phyloP scores from a whole-genome alignment of 306 rosid genomes.

The Carpinus fangiana region DNA sequence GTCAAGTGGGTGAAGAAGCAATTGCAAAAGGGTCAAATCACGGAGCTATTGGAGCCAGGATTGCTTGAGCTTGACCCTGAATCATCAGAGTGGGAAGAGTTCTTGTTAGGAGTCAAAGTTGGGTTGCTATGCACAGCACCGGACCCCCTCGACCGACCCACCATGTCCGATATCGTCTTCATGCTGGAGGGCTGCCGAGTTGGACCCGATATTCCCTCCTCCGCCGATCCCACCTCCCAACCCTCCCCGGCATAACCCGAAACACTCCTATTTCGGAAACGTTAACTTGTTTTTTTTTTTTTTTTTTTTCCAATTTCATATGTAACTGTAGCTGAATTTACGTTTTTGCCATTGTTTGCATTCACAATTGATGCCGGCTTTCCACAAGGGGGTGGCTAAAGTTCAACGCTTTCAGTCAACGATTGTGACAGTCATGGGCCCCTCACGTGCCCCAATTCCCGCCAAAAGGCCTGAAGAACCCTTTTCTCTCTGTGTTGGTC shows the following conservation, averaged over 20 bases:
- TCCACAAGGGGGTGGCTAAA: neutral
- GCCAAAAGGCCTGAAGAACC: conserved; percentile 39
- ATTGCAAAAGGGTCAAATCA: conserved; percentile 82
- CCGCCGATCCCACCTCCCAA: conserved; percentile 88
- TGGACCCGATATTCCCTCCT: conserved; percentile 84
- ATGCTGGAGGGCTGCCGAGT: conserved; percentile 99
- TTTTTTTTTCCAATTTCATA: conserved; percentile 6
- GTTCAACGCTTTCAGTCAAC: conserved; percentile 40
- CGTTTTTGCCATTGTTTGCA: conserved; percentile 1
- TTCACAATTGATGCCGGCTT: conserved; percentile 26
- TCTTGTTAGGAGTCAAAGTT: conserved; percentile 85
- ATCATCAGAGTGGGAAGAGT: conserved; percentile 98
- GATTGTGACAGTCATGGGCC: conserved; percentile 38
- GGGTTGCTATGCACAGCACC: conserved; percentile 94
- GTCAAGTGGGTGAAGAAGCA: conserved; percentile 97
- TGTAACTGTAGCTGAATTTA: conserved; percentile 30
- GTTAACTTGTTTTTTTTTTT: conserved; percentile 29
- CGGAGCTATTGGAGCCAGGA: conserved; percentile 85
- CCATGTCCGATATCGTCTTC: conserved; percentile 96
- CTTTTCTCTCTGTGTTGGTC: conserved; percentile 1
- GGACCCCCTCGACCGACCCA: conserved; percentile 85
- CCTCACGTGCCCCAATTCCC: conserved; percentile 32
- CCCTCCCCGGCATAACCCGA: conserved; percentile 61
- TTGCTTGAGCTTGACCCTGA: conserved; percentile 92
- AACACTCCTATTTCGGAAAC: conserved; percentile 13